phyloP scores from a whole-genome alignment of 306 rosid genomes.

The Purshia tridentata region DNA sequence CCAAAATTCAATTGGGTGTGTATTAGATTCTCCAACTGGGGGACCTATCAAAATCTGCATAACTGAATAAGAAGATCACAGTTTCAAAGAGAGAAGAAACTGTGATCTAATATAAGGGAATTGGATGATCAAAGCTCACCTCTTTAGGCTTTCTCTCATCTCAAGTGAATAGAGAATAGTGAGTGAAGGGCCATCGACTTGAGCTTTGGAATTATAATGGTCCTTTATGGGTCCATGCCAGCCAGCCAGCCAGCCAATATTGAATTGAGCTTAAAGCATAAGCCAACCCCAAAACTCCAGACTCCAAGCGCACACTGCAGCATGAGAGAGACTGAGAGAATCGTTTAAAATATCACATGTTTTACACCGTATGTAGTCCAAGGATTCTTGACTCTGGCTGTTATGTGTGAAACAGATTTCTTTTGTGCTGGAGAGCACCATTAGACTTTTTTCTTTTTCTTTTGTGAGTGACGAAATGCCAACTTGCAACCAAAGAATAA shows the following conservation, averaged over 20 bases:
- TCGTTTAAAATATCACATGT: not conserved
- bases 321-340: not conserved
- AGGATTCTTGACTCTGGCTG: not conserved
- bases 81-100: not conserved
- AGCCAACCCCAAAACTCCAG: slow-evolving; percentile 24
- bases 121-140: no score
- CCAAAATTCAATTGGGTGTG: no score
- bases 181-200: not conserved
- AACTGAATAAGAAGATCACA: not conserved
- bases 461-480: no score
- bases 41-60: not conserved
- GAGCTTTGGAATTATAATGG: no score
- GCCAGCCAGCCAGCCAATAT: slow-evolving; percentile 30
- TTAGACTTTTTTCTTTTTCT: no score
- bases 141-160: not conserved
- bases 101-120: no score
- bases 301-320: not conserved
- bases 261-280: slow-evolving; percentile 31
- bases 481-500: no score
- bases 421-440: no score
- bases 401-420: no score
- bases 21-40: no score
- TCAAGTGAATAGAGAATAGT: not conserved
- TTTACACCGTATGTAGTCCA: not conserved
- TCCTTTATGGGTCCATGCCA: not conserved